Evolutionary conservation across 2,329 filamentous ascomycete genomes (phyloP).

Genomic region (Thelonectria blattea): DNA sequence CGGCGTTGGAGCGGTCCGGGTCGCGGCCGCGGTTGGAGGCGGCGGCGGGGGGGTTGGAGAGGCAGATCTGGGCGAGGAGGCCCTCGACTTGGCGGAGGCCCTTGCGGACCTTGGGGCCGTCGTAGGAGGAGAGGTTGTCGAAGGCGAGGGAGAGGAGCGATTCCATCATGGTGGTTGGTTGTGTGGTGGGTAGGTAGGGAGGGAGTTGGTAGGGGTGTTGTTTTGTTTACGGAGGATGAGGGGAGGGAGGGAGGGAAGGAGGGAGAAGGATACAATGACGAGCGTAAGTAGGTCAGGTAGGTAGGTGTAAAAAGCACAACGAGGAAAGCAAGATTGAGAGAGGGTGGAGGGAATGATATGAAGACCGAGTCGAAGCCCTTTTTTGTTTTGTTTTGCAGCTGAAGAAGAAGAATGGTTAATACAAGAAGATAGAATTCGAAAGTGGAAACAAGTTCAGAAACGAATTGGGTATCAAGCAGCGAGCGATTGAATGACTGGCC

Average conservation of each 20-base stretch:
- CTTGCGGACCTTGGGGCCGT: constrained; percentile 88
- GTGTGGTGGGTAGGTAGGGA: constrained; percentile 3
- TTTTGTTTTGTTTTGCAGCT: not conserved
- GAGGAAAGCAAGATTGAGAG: not conserved
- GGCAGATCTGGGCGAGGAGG: constrained; percentile 90
- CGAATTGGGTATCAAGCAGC: constrained; percentile 25
- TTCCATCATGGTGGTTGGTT: constrained; percentile 69
- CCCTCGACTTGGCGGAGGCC: constrained; percentile 93
- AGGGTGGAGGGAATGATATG: not conserved
- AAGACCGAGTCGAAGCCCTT: constrained; percentile 5
- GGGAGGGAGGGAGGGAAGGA: not conserved
- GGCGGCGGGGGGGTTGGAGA: constrained; percentile 57
- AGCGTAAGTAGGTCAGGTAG: not conserved
- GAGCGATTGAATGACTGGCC: constrained; percentile 17
- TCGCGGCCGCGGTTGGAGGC: constrained; percentile 28
- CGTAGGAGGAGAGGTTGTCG: constrained; percentile 94
- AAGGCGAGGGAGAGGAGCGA: constrained; percentile 90
- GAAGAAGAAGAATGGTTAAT: constrained; percentile 14
- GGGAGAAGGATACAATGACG: not conserved
- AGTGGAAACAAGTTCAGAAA: constrained; percentile 6
- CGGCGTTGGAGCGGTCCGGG: constrained; percentile 44
- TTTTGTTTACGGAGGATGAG: constrained; percentile 22
- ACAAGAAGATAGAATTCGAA: constrained; percentile 19
- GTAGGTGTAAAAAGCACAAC: not conserved
- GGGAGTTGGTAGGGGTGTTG: constrained; percentile 26